Evolutionary conservation across 2,329 filamentous ascomycete genomes (phyloP).

Genomic region (Fusarium bactridioides): DNA sequence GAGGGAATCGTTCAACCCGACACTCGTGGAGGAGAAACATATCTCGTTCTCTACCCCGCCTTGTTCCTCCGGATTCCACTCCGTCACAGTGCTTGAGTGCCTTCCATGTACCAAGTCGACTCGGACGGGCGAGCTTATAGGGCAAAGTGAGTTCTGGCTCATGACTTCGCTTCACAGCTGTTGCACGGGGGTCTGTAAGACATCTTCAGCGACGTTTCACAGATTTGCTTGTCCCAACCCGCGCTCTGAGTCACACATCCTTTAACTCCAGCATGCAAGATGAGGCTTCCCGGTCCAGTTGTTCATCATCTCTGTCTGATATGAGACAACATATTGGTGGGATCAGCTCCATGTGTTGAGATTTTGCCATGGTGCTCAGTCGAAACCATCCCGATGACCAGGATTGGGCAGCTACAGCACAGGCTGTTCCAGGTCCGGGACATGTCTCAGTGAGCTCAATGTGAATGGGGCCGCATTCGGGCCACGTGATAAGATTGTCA

Average conservation of each 20-base stretch:
- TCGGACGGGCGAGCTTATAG: constrained; percentile 12
- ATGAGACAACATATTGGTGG: constrained; percentile 1
- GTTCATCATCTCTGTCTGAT: background rate
- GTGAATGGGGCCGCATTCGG: background rate
- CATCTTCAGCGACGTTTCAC: constrained; percentile 31
- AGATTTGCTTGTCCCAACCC: constrained; percentile 23
- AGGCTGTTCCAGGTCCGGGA: constrained; percentile 16
- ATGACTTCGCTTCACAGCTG: constrained; percentile 39
- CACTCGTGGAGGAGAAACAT: constrained; percentile 29
- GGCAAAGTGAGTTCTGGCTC: constrained; percentile 19
- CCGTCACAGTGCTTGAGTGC: background rate
- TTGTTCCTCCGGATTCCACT: constrained; percentile 11
- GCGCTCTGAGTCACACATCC: constrained; percentile 11
- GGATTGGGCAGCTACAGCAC: constrained; percentile 6
- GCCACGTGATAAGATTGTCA: constrained; percentile 5
- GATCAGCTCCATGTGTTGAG: constrained; percentile 9
- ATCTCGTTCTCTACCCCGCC: constrained; percentile 25
- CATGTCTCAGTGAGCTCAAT: constrained; percentile 21
- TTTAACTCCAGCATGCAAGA: constrained; percentile 6
- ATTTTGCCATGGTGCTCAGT: constrained; percentile 9
- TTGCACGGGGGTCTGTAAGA: constrained; percentile 33
- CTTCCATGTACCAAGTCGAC: background rate
- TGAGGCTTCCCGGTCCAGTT: constrained; percentile 1
- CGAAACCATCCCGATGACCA: constrained; percentile 21
- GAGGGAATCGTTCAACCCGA: constrained; percentile 27